These are phyloP conservation scores for Omphalea diandra DNA, from an alignment of 441 rosid genomes.

Conservation along the genomic window DNA sequence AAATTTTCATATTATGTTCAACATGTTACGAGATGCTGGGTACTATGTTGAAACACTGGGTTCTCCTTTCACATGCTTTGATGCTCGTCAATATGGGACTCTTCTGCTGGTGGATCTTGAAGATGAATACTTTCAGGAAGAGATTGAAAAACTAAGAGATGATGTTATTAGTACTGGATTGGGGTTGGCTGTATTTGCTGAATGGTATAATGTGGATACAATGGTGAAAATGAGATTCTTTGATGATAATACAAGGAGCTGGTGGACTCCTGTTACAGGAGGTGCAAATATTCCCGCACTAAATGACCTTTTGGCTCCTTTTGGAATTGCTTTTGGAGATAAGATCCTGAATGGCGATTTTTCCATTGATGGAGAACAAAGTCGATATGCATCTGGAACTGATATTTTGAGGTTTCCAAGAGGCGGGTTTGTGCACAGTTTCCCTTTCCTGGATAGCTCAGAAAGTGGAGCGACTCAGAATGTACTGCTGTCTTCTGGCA, in stretches of 20 bases:
- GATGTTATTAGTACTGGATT: constrained; percentile 80
- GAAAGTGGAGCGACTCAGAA: constrained; percentile 98
- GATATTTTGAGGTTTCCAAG: constrained; percentile 91
- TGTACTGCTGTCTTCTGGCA: constrained; percentile 61
- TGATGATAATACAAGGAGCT: constrained; percentile 94
- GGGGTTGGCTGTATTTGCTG: constrained; percentile 89
- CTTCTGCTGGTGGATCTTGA: constrained; percentile 96
- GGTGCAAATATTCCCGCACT: constrained; percentile 96
- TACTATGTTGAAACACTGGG: constrained; percentile 95
- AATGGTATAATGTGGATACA: constrained; percentile 97
- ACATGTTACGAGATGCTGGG: constrained; percentile 92
- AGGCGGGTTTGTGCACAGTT: constrained; percentile 82
- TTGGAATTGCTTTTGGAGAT: constrained; percentile 97
- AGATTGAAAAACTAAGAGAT: constrained; percentile 79
- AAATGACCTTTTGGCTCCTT: constrained; percentile 92
- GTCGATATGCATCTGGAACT: constrained; percentile 97
- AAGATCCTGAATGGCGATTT: constrained; percentile 96
- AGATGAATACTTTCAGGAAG: constrained; percentile 93
- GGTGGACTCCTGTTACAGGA: constrained; percentile 99
- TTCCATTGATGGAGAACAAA: constrained; percentile 91
- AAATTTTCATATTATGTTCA: constrained; percentile 93
- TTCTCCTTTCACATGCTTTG: constrained; percentile 96
- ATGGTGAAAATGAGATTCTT: constrained; percentile 99
- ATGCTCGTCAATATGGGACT: constrained; percentile 92
- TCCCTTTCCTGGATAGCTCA: constrained; percentile 89